phyloP scores from a whole-genome alignment of 352 stramenopile species.

The Lagenidium sp. region DNA sequence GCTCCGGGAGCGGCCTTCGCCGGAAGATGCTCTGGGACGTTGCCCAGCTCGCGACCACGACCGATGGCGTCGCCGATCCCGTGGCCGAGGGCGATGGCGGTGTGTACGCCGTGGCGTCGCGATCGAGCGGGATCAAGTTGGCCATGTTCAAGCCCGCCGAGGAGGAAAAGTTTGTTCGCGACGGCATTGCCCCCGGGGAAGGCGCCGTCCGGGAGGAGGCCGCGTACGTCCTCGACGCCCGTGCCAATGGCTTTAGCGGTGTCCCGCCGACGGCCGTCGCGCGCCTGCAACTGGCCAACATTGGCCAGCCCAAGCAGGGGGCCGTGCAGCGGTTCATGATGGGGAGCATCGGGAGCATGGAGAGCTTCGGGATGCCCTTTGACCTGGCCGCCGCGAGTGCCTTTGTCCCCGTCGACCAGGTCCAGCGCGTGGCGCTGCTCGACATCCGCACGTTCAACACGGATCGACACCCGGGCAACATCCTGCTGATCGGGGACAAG shows the following conservation, averaged over 20 bases:
- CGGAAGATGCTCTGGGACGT: conserved; percentile 79
- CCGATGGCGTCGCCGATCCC: conserved; percentile 40
- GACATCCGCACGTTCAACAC: conserved; percentile 84
- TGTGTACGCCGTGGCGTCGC: conserved; percentile 64
- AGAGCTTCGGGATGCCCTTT: conserved; percentile 76
- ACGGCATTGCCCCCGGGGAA: conserved; percentile 56
- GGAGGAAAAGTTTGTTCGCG: conserved; percentile 70
- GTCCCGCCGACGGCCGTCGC: conserved; percentile 69
- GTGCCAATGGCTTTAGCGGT: conserved; percentile 59
- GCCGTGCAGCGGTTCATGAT: conserved; percentile 77
- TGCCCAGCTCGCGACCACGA: conserved; percentile 33
- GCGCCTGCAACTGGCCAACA: conserved; percentile 36
- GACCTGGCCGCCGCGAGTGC: conserved; percentile 39
- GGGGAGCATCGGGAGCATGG: conserved; percentile 68
- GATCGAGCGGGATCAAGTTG: conserved; percentile 59
- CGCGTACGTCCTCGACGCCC: conserved; percentile 65
- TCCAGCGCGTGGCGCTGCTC: conserved; percentile 76
- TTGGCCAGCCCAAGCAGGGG: conserved; percentile 44
- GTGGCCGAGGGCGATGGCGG: conserved; percentile 57
- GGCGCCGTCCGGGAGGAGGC: conserved; percentile 68
- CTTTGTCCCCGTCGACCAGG: conserved; percentile 65
- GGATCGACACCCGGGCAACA: conserved; percentile 78
- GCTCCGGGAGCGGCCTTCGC: conserved; percentile 43
- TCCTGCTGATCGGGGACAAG: conserved; percentile 66
- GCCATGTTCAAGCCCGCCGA: conserved; percentile 77